A percentile compares a stretch with the other conserved stretches of the same genome.
Conservation (phyloP, 2,329 filamentous ascomycete species). For the Paecilomyces fulvus region DNA sequence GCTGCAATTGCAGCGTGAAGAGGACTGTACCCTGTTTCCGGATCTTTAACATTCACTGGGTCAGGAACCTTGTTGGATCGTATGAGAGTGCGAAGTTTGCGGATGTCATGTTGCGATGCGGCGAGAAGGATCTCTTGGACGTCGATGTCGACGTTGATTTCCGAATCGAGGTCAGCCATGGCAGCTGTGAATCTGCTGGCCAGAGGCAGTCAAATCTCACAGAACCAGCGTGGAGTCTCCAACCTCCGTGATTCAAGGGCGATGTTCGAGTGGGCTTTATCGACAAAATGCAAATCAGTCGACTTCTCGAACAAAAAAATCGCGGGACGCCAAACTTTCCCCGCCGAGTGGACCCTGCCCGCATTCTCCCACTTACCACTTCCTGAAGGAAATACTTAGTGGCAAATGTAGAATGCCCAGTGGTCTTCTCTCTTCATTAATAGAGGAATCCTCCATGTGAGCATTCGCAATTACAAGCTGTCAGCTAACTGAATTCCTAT, state of each 20-base stretch:
- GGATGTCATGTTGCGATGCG: slow-evolving; percentile 58
- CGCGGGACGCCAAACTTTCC: neutral
- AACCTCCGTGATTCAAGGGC: neutral
- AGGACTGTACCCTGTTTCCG: slow-evolving; percentile 75
- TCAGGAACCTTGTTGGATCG: slow-evolving; percentile 42
- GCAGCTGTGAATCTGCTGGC: neutral
- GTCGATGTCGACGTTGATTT: slow-evolving; percentile 30
- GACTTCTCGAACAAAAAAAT: neutral
- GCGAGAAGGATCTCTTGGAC: slow-evolving; percentile 57
- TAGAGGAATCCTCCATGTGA: neutral
- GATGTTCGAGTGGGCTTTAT: neutral
- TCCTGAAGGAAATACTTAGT: neutral
- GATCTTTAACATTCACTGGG: slow-evolving; percentile 69
- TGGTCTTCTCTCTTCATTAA: neutral
- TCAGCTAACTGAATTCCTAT: too few relatives aligned
- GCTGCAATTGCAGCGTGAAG: slow-evolving; percentile 85
- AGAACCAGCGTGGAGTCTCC: neutral
- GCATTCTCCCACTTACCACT: neutral
- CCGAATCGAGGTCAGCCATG: slow-evolving; percentile 5
- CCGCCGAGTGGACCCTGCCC: neutral
- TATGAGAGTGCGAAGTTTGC: slow-evolving; percentile 61
- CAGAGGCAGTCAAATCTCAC: neutral
- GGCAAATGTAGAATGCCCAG: neutral
- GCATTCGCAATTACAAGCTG: too few relatives aligned
- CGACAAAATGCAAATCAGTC: neutral